phyloP scores from a whole-genome alignment of 768 basidiomycete species.

The Lentinus tigrinus region DNA sequence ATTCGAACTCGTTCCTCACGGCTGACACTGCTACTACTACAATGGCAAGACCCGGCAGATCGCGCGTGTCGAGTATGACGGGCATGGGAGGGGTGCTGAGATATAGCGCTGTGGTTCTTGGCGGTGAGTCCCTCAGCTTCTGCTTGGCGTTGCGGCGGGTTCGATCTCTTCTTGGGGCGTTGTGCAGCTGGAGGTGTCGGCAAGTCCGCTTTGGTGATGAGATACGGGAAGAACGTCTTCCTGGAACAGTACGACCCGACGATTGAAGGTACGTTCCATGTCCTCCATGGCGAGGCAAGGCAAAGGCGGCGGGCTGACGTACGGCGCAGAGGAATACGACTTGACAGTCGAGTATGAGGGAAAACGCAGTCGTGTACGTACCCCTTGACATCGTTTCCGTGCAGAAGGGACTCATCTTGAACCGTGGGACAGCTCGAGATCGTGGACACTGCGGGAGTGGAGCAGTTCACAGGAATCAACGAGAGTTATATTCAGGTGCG shows the following conservation, averaged over 20 bases:
- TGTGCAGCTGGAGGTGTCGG: conserved; percentile 79
- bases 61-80: no score
- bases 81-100: background rate
- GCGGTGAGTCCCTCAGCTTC: conserved; percentile 48
- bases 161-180: background rate
- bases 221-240: conserved; percentile 72
- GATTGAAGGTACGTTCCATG: conserved; percentile 62
- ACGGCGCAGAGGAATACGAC: conserved; percentile 62
- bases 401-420: background rate
- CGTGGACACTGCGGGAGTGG: conserved; percentile 82
- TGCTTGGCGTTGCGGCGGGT: background rate
- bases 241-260: conserved; percentile 81
- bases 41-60: no score
- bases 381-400: background rate
- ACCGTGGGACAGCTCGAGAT: conserved; percentile 64
- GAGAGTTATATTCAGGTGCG: conserved; percentile 79
- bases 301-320: background rate
- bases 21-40: no score
- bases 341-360: conserved; percentile 60
- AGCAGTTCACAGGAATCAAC: conserved; percentile 79
- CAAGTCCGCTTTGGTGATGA: conserved; percentile 82
- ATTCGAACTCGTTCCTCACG: no score
- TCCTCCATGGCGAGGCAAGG: background rate
- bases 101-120: conserved; percentile 71
- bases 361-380: conserved; percentile 56